A percentile compares a stretch with the other conserved stretches of the same genome.
These are phyloP conservation scores for Arthrobotrys megalospora DNA, from an alignment of 2,329 filamentous ascomycete species.

Conservation along the genomic window DNA sequence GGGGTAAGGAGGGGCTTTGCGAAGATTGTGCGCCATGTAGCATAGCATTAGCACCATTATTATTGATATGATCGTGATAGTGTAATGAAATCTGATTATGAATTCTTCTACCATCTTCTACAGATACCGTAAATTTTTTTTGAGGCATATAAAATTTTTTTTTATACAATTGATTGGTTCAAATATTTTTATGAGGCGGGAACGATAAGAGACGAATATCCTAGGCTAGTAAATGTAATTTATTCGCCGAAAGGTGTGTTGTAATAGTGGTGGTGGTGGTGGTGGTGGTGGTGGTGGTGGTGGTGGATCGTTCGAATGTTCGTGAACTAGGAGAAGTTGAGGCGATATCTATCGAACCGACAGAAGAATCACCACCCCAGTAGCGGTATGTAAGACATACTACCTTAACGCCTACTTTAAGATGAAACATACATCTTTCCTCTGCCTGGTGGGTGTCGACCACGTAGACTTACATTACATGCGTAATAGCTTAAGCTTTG, in stretches of 20 bases:
- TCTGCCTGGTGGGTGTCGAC: background rate
- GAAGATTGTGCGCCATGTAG: conserved; percentile 22
- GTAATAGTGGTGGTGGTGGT: too few species aligned
- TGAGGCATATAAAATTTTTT: conserved; percentile 21
- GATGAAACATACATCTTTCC: conserved; percentile 26
- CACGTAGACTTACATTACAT: conserved; percentile 14
- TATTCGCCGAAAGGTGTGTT: background rate
- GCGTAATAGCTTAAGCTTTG: conserved; percentile 5
- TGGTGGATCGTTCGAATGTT: too few species aligned
- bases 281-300: too few species aligned
- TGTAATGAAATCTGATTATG: conserved; percentile 42
- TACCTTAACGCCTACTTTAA: conserved; percentile 2
- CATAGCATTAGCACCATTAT: conserved; percentile 20
- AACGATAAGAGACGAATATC: background rate
- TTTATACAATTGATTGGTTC: background rate
- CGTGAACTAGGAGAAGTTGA: too few species aligned
- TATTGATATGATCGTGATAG: conserved; percentile 50
- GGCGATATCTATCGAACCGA: too few species aligned
- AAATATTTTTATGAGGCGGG: background rate
- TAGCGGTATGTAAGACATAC: conserved; percentile 30
- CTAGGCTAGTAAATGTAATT: too few species aligned
- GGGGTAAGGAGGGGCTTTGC: background rate
- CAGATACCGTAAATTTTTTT: background rate
- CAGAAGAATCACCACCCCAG: background rate
- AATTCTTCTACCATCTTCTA: conserved; percentile 5